Evolutionary conservation across 768 basidiomycete genomes (phyloP), one percentile per base, ranked within the genome.

Genomic region (Phlebiopsis flavidoalba): DNA sequence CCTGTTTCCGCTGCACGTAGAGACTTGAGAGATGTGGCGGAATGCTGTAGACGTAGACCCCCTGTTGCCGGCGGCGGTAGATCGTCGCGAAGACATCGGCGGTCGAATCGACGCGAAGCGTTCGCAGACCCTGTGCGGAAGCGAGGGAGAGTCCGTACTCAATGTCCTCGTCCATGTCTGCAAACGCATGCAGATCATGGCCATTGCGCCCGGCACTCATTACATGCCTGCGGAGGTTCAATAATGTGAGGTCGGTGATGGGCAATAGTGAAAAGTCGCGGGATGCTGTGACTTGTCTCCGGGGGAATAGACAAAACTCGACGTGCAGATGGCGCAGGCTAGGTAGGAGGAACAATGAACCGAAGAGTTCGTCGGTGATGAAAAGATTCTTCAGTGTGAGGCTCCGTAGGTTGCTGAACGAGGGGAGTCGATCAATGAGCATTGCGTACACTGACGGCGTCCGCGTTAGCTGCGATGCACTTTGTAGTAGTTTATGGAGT

Each of bases 81-180:
- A 61, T 64, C 11, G 49, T 51, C 17, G 69, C 69, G 65, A 78
- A 74, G 17, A 78, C 73, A 48, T 75, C 73, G 19, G 75, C 75
- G 1, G 73, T 75, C 67, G 73, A 76, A 65, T 81, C 80, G 52
- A 81, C 71, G 51, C 74, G 75, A n/a, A 82, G 68, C n/a, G 71
- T 69, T 14, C 71, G 74, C 19, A 82, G 71, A 2, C 71, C 69
- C 11, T 68, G 65, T 0, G 72, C 78, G 36, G 73, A 71, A 21
- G 72, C 75, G 43, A 80, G 75, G 22, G 65, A 60, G 46, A 75
- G 63, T 8, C 67, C 58, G 46, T 61, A 59, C 5, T 58, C 37
- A 37, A 69, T 48, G 49, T 67, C 61, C 11, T 67, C 66, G 26
- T 63, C 61, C 48, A 59, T 59, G n/a, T 59, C 31, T 2, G 57